These are phyloP conservation scores for Erythrobasidium yunnanense DNA, from an alignment of 768 basidiomycete genomes.

Conservation along the genomic window DNA sequence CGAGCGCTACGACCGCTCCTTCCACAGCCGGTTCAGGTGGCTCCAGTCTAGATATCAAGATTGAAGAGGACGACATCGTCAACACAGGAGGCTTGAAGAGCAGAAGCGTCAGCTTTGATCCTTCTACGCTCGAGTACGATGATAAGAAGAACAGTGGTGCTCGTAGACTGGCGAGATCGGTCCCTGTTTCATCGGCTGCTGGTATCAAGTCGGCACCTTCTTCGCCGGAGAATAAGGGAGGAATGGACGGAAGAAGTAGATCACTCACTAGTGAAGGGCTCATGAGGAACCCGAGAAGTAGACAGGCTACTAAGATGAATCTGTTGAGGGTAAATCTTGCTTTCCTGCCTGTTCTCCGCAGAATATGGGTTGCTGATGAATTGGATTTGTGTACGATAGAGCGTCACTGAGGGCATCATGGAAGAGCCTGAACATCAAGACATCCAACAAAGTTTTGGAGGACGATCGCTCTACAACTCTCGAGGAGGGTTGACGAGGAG, in stretches of 20 bases:
- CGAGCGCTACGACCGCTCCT: neutral
- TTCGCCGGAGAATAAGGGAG: neutral
- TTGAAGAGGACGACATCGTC: neutral
- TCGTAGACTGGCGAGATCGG: too few relatives aligned
- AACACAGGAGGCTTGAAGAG: neutral
- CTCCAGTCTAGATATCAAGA: constrained; percentile 11
- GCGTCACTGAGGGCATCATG: neutral
- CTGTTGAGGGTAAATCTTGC: too few relatives aligned
- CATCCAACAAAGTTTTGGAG: neutral
- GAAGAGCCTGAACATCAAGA: neutral
- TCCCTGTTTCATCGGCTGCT: too few relatives aligned
- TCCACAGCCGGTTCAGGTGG: constrained; percentile 1
- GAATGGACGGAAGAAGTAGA: neutral
- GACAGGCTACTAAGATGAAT: too few relatives aligned
- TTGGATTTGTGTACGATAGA: neutral
- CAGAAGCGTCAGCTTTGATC: neutral
- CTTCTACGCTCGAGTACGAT: neutral
- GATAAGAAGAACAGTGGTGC: too few relatives aligned
- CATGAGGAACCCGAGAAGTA: neutral
- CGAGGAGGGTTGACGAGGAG: neutral
- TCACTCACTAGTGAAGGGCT: neutral
- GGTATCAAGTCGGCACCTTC: too few relatives aligned
- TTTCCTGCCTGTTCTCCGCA: too few relatives aligned
- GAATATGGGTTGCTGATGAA: neutral
- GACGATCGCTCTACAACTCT: neutral